Percentiles rank a stretch among this genome's conserved stretches.
Conservation (phyloP, 345 rosid species). For the Pseudoturritis turrita region DNA sequence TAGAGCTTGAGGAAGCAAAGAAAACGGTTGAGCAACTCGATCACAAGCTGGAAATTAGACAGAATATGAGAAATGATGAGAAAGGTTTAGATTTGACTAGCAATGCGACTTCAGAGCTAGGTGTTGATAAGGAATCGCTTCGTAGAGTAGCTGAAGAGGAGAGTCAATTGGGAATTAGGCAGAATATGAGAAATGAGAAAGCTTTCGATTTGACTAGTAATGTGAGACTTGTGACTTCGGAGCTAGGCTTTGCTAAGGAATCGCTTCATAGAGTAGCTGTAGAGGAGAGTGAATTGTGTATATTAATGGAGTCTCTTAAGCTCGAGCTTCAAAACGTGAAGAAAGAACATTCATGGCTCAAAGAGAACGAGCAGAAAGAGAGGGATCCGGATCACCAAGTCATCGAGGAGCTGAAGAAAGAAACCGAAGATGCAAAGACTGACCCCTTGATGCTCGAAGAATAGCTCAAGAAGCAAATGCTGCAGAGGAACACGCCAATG, state of each 20-base stretch:
- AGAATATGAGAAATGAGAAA: conserved; percentile 50
- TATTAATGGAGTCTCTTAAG: conserved; percentile 66
- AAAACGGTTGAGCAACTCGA: conserved; percentile 53
- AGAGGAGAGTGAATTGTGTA: conserved; percentile 62
- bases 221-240: conserved; percentile 71
- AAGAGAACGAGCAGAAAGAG: conserved; percentile 58
- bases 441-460: conserved; percentile 44
- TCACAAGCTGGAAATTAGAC: conserved; percentile 43
- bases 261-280: conserved; percentile 76
- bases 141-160: conserved; percentile 75
- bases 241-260: conserved; percentile 82
- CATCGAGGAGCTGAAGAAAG: conserved; percentile 55
- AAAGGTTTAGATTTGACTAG: conserved; percentile 42
- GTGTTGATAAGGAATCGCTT: conserved; percentile 70
- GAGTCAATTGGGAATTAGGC: conserved; percentile 34
- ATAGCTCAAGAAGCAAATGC: conserved; percentile 66
- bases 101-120: conserved; percentile 63
- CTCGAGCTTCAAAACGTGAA: conserved; percentile 65
- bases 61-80: conserved; percentile 54
- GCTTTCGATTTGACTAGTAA: conserved; percentile 37
- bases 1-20: conserved; percentile 73
- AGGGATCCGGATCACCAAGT: conserved; percentile 52
- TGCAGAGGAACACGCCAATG: conserved; percentile 56
- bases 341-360: conserved; percentile 66
- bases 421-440: conserved; percentile 52